These are phyloP conservation scores for Russula lepida DNA, from an alignment of 768 basidiomycete species.

Conservation along the genomic window DNA sequence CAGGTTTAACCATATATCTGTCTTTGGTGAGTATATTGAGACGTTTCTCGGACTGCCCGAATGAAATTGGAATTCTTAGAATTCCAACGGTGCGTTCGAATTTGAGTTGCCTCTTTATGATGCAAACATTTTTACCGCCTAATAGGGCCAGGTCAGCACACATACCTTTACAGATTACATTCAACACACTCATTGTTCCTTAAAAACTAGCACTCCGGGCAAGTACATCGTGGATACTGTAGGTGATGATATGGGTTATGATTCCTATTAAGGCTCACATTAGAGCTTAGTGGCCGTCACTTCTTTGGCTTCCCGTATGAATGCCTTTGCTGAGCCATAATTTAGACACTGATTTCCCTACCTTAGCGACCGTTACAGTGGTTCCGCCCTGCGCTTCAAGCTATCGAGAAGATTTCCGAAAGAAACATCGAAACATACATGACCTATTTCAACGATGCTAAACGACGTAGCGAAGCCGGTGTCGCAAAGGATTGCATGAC, in stretches of 20 bases:
- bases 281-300: background rate
- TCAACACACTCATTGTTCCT: background rate
- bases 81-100: background rate
- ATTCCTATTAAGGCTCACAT: background rate
- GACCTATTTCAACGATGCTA: background rate
- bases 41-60: background rate
- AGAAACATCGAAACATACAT: background rate
- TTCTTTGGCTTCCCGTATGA: slow-evolving; percentile 16
- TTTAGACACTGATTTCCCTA: background rate
- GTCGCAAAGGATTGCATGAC: slow-evolving; percentile 8
- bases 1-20: background rate
- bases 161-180: background rate
- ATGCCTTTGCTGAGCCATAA: background rate
- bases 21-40: background rate
- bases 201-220: background rate
- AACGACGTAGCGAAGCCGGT: background rate
- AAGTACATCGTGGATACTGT: slow-evolving; percentile 3
- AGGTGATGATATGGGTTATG: background rate
- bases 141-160: background rate
- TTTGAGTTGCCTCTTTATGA: background rate
- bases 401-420: background rate
- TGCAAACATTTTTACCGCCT: background rate
- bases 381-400: slow-evolving; percentile 7
- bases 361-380: slow-evolving; percentile 11
- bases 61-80: background rate